Conservation (phyloP, 2,329 filamentous ascomycete genomes). For the Cytospora piceicola region DNA sequence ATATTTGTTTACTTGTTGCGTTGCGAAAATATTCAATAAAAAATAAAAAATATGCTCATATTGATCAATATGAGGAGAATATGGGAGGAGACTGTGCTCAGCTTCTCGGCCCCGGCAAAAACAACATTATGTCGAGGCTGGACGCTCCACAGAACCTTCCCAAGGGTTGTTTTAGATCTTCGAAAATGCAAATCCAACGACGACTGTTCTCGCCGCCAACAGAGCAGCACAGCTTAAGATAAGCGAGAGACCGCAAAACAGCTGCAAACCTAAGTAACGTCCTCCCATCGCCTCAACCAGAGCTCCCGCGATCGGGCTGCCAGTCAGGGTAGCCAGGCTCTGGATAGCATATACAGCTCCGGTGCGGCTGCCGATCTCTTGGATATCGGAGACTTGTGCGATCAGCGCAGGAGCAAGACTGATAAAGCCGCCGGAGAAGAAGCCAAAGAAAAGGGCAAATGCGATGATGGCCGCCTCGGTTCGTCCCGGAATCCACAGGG, state of each 20-base stretch:
- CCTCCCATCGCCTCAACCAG: slow-evolving; percentile 45
- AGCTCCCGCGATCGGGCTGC: slow-evolving; percentile 69
- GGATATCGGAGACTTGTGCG: slow-evolving; percentile 71
- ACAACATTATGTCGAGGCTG: too few relatives aligned
- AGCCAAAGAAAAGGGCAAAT: slow-evolving; percentile 71
- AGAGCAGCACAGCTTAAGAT: not conserved
- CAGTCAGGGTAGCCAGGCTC: slow-evolving; percentile 67
- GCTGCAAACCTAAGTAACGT: slow-evolving; percentile 3
- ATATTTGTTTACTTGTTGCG: too few relatives aligned
- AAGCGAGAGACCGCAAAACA: slow-evolving; percentile 11
- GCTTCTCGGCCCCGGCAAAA: too few relatives aligned
- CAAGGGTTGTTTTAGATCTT: too few relatives aligned
- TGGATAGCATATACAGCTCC: slow-evolving; percentile 67
- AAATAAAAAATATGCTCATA: too few relatives aligned
- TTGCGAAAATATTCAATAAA: too few relatives aligned
- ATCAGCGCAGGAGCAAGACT: slow-evolving; percentile 66
- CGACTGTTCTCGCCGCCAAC: too few relatives aligned
- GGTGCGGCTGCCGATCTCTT: slow-evolving; percentile 69
- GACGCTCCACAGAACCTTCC: too few relatives aligned
- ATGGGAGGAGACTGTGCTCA: too few relatives aligned
- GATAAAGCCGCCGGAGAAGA: slow-evolving; percentile 69
- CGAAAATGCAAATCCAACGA: too few relatives aligned
- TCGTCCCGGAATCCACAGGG: slow-evolving; percentile 53
- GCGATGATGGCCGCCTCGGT: slow-evolving; percentile 62
- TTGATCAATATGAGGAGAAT: too few relatives aligned